Evolutionary conservation across 2,329 filamentous ascomycete genomes (phyloP).

Genomic region (Paraphoma sp.): DNA sequence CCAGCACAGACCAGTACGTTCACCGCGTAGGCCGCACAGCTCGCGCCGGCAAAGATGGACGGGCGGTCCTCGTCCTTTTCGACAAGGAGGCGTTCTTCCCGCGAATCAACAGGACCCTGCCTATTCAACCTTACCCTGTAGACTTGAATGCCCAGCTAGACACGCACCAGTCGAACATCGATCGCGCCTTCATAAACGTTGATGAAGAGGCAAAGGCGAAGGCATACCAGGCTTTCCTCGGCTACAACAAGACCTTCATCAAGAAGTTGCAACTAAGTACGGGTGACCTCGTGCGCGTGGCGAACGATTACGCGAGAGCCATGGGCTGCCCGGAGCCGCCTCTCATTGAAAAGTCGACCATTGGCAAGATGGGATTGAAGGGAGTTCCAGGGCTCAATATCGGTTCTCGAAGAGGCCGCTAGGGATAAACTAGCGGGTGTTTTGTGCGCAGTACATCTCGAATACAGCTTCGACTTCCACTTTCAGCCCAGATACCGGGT

Average conservation of each 20-base stretch:
- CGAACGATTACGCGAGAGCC: slow-evolving; percentile 52
- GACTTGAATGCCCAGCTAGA: slow-evolving; percentile 48
- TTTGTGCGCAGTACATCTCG: too few species aligned
- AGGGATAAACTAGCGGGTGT: neutral
- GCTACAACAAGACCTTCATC: slow-evolving; percentile 55
- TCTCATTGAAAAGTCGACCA: slow-evolving; percentile 52
- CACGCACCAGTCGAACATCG: slow-evolving; percentile 39
- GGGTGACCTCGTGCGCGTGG: slow-evolving; percentile 49
- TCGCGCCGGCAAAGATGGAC: slow-evolving; percentile 55
- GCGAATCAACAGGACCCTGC: slow-evolving; percentile 55
- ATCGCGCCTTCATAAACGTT: slow-evolving; percentile 43
- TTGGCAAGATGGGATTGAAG: slow-evolving; percentile 58
- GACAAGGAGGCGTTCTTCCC: slow-evolving; percentile 61
- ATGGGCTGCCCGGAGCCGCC: slow-evolving; percentile 56
- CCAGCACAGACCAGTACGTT: slow-evolving; percentile 56
- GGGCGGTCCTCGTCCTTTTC: slow-evolving; percentile 61
- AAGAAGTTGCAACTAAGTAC: slow-evolving; percentile 52
- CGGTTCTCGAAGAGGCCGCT: slow-evolving; percentile 25
- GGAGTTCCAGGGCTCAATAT: slow-evolving; percentile 51
- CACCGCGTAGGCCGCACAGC: slow-evolving; percentile 53
- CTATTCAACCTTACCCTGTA: slow-evolving; percentile 58
- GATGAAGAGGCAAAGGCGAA: slow-evolving; percentile 51
- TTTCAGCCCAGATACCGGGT: too few species aligned
- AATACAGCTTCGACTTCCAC: too few species aligned
- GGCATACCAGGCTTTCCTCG: slow-evolving; percentile 56